A percentile compares a stretch with the other conserved stretches of the same genome.
Evolutionary conservation across 305 asterid species (phyloP).

Genomic region (Lippia alba): DNA sequence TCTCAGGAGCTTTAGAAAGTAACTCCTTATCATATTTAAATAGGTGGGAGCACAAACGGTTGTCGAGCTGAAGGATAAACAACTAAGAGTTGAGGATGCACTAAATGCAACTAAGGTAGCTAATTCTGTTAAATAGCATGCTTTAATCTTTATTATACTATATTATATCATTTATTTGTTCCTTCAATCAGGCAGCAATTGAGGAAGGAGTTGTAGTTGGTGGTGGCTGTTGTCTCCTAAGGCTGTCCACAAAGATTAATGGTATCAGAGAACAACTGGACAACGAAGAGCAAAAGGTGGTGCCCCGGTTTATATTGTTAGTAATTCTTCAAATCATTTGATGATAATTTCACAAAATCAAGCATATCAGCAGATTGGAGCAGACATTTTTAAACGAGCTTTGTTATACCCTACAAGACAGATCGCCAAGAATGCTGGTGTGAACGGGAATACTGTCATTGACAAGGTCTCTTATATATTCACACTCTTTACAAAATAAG

Average conservation of each 20-base stretch:
- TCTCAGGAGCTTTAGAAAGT: background rate
- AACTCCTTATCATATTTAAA: background rate
- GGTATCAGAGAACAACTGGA: conserved; percentile 56
- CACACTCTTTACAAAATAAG: background rate
- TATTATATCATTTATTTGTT: conserved; percentile 14
- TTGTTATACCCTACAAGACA: conserved; percentile 75
- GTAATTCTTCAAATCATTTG: background rate
- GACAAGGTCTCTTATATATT: conserved; percentile 51
- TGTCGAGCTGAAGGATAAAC: conserved; percentile 82
- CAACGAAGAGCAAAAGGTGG: conserved; percentile 76
- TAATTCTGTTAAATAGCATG: conserved; percentile 10
- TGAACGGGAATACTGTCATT: conserved; percentile 69
- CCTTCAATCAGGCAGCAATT: conserved; percentile 63
- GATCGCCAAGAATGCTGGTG: conserved; percentile 86
- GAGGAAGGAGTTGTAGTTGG: conserved; percentile 93
- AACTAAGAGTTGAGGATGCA: conserved; percentile 82
- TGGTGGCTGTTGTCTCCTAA: conserved; percentile 78
- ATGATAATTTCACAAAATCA: background rate
- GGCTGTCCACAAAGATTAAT: conserved; percentile 68
- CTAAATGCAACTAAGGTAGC: conserved; percentile 87
- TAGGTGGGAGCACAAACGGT: conserved; percentile 88
- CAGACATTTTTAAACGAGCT: conserved; percentile 74
- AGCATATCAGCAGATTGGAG: conserved; percentile 68
- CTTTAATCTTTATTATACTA: background rate
- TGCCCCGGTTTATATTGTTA: background rate